Evolutionary conservation across 1,284 basidiomycete genomes (phyloP).

Genomic region (Cutaneotrichosporon spelunceum): DNA sequence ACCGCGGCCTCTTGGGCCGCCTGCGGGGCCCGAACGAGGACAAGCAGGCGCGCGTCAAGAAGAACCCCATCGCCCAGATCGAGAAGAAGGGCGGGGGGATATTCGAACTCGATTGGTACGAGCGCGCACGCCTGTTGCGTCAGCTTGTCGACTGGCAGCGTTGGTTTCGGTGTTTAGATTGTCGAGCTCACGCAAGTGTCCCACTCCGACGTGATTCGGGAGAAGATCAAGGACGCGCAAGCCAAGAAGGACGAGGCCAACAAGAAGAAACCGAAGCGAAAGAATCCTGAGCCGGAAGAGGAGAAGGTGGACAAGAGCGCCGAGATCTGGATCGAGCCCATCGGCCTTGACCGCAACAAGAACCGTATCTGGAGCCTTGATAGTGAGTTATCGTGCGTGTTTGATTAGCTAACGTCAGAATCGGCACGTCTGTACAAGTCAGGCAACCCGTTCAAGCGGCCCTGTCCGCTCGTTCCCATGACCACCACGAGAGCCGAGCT

Average conservation of each 20-base stretch:
- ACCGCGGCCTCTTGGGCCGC: slow-evolving; percentile 34
- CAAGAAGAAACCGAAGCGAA: slow-evolving; percentile 16
- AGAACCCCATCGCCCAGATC: slow-evolving; percentile 38
- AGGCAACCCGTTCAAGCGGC: slow-evolving; percentile 51
- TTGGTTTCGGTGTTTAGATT: slow-evolving; percentile 20
- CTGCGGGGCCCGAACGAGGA: slow-evolving; percentile 39
- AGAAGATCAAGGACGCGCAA: slow-evolving; percentile 34
- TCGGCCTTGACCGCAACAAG: slow-evolving; percentile 44
- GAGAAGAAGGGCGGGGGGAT: slow-evolving; percentile 37
- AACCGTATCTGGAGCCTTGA: slow-evolving; percentile 49
- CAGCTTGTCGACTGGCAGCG: slow-evolving; percentile 52
- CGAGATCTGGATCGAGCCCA: slow-evolving; percentile 30
- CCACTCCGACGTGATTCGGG: slow-evolving; percentile 38
- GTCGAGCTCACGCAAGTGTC: slow-evolving; percentile 30
- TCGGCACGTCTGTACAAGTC: slow-evolving; percentile 47
- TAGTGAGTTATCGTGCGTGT: slow-evolving; percentile 27
- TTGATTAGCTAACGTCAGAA: slow-evolving; percentile 24
- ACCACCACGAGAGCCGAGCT: slow-evolving; percentile 35
- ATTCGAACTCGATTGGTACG: slow-evolving; percentile 46
- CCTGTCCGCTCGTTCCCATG: slow-evolving; percentile 41
- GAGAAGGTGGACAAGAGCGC: slow-evolving; percentile 12
- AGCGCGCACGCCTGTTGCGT: slow-evolving; percentile 40
- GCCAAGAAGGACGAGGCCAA: slow-evolving; percentile 13
- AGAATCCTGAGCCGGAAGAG: slow-evolving; percentile 23
- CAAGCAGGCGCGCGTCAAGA: slow-evolving; percentile 21